These are phyloP conservation scores for Aureobasidium melanogenum DNA, from an alignment of 2,329 filamentous ascomycete genomes.

Conservation along the genomic window DNA sequence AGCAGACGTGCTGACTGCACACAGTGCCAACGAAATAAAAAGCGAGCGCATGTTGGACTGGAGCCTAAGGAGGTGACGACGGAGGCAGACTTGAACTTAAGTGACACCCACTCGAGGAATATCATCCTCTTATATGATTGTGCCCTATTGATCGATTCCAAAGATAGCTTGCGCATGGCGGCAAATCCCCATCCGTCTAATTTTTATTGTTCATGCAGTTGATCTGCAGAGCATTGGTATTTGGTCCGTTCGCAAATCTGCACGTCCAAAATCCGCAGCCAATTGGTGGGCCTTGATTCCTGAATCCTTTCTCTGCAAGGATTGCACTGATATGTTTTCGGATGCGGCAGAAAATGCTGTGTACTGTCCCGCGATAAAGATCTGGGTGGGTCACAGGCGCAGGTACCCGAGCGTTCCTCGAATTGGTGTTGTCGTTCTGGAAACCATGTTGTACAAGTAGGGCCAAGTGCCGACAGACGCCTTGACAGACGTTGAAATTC, in stretches of 20 bases:
- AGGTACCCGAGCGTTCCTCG: not conserved
- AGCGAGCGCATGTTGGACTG: not conserved
- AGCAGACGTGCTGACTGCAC: not conserved
- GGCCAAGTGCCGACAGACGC: not conserved
- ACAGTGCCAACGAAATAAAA: not conserved
- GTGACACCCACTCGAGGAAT: not conserved
- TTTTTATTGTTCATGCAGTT: not conserved
- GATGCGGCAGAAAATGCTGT: not conserved
- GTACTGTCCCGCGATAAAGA: too few species aligned
- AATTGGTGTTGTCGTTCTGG: not conserved
- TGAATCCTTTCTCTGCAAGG: not conserved
- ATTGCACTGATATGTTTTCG: not conserved
- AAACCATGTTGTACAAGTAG: not conserved
- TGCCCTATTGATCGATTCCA: not conserved
- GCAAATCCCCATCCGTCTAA: not conserved
- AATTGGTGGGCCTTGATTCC: not conserved
- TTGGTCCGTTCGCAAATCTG: not conserved
- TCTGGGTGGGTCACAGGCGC: too few species aligned
- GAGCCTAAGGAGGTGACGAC: not conserved
- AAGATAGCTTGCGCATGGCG: not conserved
- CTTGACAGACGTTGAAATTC: not conserved
- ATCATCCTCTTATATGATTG: not conserved
- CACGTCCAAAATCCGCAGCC: not conserved
- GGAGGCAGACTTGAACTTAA: not conserved
- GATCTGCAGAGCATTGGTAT: not conserved